These are phyloP conservation scores for Tephrocybe sp. DNA, from an alignment of 768 basidiomycete species.

Conservation along the genomic window DNA sequence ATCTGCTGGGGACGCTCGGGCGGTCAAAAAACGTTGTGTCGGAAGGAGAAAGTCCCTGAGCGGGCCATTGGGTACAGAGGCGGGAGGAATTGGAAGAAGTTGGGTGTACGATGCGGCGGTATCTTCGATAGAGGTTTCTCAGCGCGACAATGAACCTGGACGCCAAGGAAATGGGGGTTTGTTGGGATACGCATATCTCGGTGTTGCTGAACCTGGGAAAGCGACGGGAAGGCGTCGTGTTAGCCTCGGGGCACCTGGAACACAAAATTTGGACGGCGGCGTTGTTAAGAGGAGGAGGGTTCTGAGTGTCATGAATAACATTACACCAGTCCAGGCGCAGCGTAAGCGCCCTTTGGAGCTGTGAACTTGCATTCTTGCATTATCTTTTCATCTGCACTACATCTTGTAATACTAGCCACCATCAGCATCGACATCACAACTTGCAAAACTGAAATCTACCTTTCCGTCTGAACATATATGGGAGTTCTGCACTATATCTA, in stretches of 20 bases:
- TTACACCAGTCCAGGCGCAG: conserved; percentile 4
- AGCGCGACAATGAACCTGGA: neutral
- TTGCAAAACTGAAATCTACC: neutral
- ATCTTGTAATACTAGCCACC: neutral
- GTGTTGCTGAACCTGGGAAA: neutral
- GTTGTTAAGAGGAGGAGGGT: conserved; percentile 16
- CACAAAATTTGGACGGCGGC: neutral
- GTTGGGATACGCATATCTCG: conserved; percentile 2
- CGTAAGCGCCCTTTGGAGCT: conserved; percentile 18
- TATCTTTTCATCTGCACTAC: neutral
- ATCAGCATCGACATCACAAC: conserved; percentile 6
- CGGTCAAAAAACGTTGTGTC: conserved; percentile 57
- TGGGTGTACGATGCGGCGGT: conserved; percentile 57
- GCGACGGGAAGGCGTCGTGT: conserved; percentile 15
- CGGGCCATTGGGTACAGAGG: conserved; percentile 26
- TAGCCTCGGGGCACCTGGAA: conserved; percentile 14
- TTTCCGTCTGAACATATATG: neutral
- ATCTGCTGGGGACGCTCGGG: conserved; percentile 29
- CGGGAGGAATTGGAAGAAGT: conserved; percentile 21
- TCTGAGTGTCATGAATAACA: conserved; percentile 18
- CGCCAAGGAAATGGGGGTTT: neutral
- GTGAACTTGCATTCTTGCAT: conserved; percentile 1
- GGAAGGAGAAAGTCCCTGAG: conserved; percentile 48
- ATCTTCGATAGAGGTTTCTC: conserved; percentile 38
- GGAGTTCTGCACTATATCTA: neutral